A percentile compares a stretch with the other conserved stretches of the same genome.
Conservation (phyloP, 495 filamentous ascomycete species). For the Glarea lozoyensis region DNA sequence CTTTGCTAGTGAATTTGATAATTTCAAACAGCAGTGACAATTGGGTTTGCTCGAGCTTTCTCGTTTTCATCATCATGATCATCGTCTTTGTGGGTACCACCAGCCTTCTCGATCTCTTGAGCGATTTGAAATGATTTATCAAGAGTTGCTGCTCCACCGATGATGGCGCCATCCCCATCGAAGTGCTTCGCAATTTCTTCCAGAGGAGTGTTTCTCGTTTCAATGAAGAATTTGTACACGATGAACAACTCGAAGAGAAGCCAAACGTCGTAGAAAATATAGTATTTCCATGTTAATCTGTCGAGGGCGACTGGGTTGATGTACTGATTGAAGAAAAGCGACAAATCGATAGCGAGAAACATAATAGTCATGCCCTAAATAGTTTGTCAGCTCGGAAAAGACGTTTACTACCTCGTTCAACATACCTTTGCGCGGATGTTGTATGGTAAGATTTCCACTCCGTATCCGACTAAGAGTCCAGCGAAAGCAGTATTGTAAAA, state of each 20-base stretch:
- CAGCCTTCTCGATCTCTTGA: conserved; percentile 5
- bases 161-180: conserved; percentile 24
- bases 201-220: conserved; percentile 38
- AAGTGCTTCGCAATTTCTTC: conserved; percentile 42
- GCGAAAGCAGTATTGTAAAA: conserved; percentile 31
- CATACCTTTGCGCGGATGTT: conserved; percentile 15
- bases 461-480: conserved; percentile 24
- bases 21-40: too few species aligned
- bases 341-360: conserved; percentile 33
- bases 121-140: conserved; percentile 12
- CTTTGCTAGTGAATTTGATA: too few species aligned
- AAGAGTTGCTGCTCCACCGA: conserved; percentile 6
- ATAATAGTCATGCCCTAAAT: conserved; percentile 38
- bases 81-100: neutral
- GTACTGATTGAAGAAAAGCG: conserved; percentile 40
- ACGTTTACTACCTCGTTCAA: neutral
- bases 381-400: neutral
- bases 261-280: conserved; percentile 34
- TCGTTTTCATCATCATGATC: neutral
- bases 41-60: conserved; percentile 1
- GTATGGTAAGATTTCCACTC: conserved; percentile 29
- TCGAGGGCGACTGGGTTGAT: conserved; percentile 39
- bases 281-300: conserved; percentile 32
- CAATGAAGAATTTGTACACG: conserved; percentile 34
- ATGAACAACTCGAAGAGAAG: conserved; percentile 33